These are phyloP conservation scores for Thecamonas trahens DNA, from an alignment of 78 protist species.

Conservation along the genomic window DNA sequence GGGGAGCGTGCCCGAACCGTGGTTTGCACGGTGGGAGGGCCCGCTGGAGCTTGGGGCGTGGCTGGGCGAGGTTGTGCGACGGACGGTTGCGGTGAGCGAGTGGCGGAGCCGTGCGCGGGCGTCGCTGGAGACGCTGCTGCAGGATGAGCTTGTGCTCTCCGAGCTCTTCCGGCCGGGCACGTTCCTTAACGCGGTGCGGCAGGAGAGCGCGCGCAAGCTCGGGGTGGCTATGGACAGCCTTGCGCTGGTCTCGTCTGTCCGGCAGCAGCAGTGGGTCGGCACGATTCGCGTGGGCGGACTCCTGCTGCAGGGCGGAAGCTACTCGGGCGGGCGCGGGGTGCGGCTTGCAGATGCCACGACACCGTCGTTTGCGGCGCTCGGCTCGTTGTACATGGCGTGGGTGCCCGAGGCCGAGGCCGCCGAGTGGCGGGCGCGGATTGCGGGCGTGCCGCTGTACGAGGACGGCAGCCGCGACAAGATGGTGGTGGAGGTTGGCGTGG, in stretches of 20 bases:
- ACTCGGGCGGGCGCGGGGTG: too few relatives aligned
- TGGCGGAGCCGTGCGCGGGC: not conserved
- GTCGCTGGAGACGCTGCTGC: slow-evolving; percentile 7
- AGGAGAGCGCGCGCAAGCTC: slow-evolving; percentile 38
- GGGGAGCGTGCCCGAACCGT: slow-evolving; percentile 36
- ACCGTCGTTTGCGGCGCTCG: too few relatives aligned
- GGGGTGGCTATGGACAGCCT: slow-evolving; percentile 9
- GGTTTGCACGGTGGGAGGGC: slow-evolving; percentile 53
- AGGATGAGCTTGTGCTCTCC: slow-evolving; percentile 5
- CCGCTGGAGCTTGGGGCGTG: slow-evolving; percentile 40
- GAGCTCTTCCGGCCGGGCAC: slow-evolving; percentile 53
- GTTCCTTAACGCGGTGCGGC: slow-evolving; percentile 65
- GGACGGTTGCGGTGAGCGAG: slow-evolving; percentile 19
- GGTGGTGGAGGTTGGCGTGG: too few relatives aligned
- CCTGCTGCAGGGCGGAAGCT: too few relatives aligned
- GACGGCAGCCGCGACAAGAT: too few relatives aligned
- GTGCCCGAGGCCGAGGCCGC: too few relatives aligned
- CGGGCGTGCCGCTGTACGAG: too few relatives aligned
- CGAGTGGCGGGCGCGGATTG: too few relatives aligned
- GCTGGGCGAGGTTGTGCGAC: slow-evolving; percentile 9
- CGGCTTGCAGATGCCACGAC: too few relatives aligned
- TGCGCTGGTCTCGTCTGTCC: slow-evolving; percentile 63
- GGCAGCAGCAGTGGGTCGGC: too few relatives aligned
- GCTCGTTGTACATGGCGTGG: too few relatives aligned
- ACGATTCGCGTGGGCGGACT: too few relatives aligned